phyloP scores from a whole-genome alignment of 163 green algal genomes.

The Volvox carteri region DNA sequence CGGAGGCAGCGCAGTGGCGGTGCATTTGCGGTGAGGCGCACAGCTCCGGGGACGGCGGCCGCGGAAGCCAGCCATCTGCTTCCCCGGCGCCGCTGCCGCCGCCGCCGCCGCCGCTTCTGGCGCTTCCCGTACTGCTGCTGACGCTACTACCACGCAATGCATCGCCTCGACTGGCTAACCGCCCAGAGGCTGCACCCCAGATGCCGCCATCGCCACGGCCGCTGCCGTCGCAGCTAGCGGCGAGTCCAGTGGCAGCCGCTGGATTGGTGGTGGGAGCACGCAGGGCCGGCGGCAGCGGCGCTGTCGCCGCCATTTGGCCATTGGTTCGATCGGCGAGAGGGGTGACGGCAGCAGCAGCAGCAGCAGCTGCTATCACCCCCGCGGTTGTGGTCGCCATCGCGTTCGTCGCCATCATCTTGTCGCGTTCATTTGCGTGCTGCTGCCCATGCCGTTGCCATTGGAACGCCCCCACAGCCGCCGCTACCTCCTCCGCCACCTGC shows the following conservation, averaged over 20 bases:
- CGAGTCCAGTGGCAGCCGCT: not conserved
- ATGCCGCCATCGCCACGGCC: not conserved
- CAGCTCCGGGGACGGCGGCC: slow-evolving; percentile 12
- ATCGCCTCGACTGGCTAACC: not conserved
- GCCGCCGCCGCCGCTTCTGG: not conserved
- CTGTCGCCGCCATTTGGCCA: not conserved
- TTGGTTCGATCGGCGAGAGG: slow-evolving; percentile 34
- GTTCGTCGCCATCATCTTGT: not conserved
- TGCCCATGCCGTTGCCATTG: slow-evolving; percentile 8
- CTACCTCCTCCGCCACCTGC: slow-evolving; percentile 17
- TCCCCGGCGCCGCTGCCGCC: not conserved
- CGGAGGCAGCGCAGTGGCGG: not conserved
- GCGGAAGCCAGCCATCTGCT: not conserved
- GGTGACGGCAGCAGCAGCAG: not conserved
- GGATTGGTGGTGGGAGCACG: not conserved
- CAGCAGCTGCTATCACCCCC: not conserved
- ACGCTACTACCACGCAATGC: not conserved
- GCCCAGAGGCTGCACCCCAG: not conserved
- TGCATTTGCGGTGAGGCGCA: slow-evolving; percentile 21
- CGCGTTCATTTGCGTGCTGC: too few relatives aligned
- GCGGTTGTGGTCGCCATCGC: too few relatives aligned
- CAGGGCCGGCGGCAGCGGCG: not conserved
- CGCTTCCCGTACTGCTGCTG: not conserved
- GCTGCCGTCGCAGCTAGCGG: not conserved
- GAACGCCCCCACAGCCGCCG: not conserved